Evolutionary conservation across 352 stramenopile species (phyloP), one percentile per base, ranked within the genome.

Genomic region (Phytophthora niederhauseri): DNA sequence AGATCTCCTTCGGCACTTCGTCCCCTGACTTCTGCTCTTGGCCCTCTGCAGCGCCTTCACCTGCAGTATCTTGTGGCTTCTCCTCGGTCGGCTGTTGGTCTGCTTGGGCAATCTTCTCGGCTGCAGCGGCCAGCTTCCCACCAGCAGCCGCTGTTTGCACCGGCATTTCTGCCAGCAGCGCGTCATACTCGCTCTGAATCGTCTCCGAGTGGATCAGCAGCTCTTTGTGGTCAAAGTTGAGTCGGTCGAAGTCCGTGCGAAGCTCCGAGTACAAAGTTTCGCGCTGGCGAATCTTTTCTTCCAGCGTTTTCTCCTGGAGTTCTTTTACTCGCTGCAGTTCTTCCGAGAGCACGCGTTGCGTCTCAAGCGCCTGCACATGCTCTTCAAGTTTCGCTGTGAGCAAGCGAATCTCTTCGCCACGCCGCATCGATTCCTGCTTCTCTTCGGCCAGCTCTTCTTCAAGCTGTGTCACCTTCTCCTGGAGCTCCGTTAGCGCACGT

Each of bases 191-290:
- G 38, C 82, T 81, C 49, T 93, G 85, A 26, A 95, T 68, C 36
- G 87, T 92, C 46, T 95, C 85, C 1, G 85, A 78, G 59, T 95
- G 87, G 55, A 93, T 93, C 12, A 80, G 65, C 28, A 95, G 77
- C 64, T 95, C 87, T 70, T 95, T 84, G 68, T 94, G 83, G 57
- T 96, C 85, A 53, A 92, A 94, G 50, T 80, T 88, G n/a, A 95
- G 75, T 24, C 84, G 75, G 26, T 95, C 87, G 24, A 91, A 92
- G 28, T 94, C 85, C 15, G 77, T 73, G 20, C 78, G 77, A 43
- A 93, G 38, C 55, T 95, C 81, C 6, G 72, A 70, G 53, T 80
- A 84, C 17, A 85, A 61, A 11, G 77, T 82, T 36, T 93, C 85
- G 14, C 66, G 80, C 55, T 90, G 79, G 15, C 84, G 81, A n/a